These are phyloP conservation scores for Suillus cothurnatus DNA, from an alignment of 768 basidiomycete species.

Conservation along the genomic window DNA sequence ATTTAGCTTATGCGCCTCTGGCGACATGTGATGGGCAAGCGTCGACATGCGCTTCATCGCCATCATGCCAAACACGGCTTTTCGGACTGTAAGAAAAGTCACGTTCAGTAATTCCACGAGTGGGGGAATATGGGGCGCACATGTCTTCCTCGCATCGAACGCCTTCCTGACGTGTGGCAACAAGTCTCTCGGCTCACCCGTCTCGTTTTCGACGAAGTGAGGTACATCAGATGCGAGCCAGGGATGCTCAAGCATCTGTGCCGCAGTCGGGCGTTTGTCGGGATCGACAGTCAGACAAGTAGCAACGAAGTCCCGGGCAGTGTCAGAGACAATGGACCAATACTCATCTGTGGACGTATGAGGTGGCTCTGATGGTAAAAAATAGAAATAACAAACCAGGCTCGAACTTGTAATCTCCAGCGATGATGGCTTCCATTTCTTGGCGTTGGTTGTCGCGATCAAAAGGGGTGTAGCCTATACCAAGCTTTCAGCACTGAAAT, in stretches of 20 bases:
- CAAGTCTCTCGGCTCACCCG: constrained; percentile 72
- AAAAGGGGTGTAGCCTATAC: constrained; percentile 89
- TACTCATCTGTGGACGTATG: constrained; percentile 57
- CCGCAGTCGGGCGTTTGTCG: constrained; percentile 74
- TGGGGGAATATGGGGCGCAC: constrained; percentile 45
- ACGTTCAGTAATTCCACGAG: neutral
- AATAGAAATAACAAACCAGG: constrained; percentile 42
- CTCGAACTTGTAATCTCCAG: constrained; percentile 91
- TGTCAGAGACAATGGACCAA: constrained; percentile 81
- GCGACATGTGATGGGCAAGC: constrained; percentile 42
- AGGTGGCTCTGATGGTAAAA: neutral
- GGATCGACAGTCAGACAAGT: constrained; percentile 88
- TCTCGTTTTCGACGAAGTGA: constrained; percentile 62
- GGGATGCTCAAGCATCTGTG: constrained; percentile 68
- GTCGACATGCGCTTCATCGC: constrained; percentile 81
- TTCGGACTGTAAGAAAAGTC: constrained; percentile 62
- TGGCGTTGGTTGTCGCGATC: constrained; percentile 85
- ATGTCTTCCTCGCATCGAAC: constrained; percentile 86
- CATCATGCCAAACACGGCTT: constrained; percentile 84
- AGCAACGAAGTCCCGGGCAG: constrained; percentile 82
- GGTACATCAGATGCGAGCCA: constrained; percentile 65
- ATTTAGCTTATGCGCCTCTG: constrained; percentile 52
- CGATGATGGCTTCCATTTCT: constrained; percentile 96
- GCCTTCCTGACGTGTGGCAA: constrained; percentile 88
- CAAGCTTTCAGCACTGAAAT: constrained; percentile 2